Evolutionary conservation across 169 alveolate genomes (phyloP).

Genomic region (Plasmodium relictum): DNA sequence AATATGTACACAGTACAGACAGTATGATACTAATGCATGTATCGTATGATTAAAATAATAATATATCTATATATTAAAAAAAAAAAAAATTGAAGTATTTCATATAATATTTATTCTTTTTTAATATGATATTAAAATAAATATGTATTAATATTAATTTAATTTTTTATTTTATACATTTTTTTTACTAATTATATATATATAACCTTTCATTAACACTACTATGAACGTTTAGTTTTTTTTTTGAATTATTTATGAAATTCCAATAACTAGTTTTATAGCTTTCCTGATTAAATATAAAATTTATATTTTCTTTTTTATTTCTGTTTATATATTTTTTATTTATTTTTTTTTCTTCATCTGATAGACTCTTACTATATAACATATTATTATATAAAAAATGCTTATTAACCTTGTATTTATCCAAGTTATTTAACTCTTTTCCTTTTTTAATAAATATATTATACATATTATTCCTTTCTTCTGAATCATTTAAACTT

Average conservation of each 20-base stretch:
- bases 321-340: background rate
- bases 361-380: slow-evolving; percentile 28
- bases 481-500: background rate
- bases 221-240: background rate
- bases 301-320: background rate
- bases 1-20: background rate
- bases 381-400: slow-evolving; percentile 13
- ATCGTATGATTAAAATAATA: background rate
- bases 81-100: background rate
- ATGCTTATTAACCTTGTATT: background rate
- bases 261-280: background rate
- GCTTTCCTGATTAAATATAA: background rate
- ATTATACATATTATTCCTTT: background rate
- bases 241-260: background rate
- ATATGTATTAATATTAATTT: no score
- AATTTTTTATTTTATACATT: no score
- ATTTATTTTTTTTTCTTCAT: slow-evolving; percentile 11
- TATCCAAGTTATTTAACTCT: background rate
- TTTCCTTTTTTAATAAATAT: slow-evolving; percentile 7
- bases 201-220: background rate
- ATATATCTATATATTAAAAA: background rate
- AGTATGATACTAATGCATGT: background rate
- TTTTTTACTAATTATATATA: background rate
- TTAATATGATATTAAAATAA: no score
- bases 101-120: no score